Conservation (phyloP, 768 basidiomycete genomes). For the Leucosporidium scottii region DNA sequence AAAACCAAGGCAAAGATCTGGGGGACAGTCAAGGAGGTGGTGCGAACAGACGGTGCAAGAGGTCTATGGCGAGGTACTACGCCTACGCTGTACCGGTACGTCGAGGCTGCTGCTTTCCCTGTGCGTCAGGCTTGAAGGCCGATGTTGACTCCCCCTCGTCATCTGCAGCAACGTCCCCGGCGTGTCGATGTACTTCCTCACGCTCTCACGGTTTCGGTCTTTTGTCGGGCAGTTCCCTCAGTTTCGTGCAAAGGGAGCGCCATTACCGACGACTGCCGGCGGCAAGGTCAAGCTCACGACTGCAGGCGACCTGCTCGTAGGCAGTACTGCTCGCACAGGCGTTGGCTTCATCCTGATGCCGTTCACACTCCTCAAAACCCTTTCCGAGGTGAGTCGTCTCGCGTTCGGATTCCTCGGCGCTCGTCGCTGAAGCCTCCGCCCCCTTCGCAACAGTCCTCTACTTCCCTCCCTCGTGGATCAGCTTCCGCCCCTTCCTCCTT, state of each 20-base stretch:
- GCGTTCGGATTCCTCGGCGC: no score
- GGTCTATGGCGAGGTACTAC: conserved; percentile 31
- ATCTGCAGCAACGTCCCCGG: conserved; percentile 45
- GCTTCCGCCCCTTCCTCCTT: conserved; percentile 5
- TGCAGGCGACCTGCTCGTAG: conserved; percentile 44
- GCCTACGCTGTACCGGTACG: conserved; percentile 32
- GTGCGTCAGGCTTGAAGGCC: not conserved
- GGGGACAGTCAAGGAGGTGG: conserved; percentile 12
- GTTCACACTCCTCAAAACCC: conserved; percentile 45
- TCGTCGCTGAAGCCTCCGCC: not conserved
- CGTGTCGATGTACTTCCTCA: conserved; percentile 46
- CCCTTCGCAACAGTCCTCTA: not conserved
- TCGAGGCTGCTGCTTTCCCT: not conserved
- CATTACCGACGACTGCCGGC: not conserved
- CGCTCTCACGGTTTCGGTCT: conserved; percentile 42
- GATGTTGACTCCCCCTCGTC: not conserved
- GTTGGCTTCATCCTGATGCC: conserved; percentile 46
- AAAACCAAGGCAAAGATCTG: conserved; percentile 9
- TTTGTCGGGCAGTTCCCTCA: conserved; percentile 38
- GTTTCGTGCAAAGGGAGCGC: conserved; percentile 34
- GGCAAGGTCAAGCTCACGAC: conserved; percentile 42
- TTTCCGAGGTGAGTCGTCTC: conserved; percentile 43
- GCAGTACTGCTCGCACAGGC: conserved; percentile 43
- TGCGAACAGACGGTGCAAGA: conserved; percentile 10
- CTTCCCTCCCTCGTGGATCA: not conserved